Evolutionary conservation across 202 grass and related monocot species (phyloP), one percentile per base, ranked within the genome.

Genomic region (Tripidium arundinaceum): DNA sequence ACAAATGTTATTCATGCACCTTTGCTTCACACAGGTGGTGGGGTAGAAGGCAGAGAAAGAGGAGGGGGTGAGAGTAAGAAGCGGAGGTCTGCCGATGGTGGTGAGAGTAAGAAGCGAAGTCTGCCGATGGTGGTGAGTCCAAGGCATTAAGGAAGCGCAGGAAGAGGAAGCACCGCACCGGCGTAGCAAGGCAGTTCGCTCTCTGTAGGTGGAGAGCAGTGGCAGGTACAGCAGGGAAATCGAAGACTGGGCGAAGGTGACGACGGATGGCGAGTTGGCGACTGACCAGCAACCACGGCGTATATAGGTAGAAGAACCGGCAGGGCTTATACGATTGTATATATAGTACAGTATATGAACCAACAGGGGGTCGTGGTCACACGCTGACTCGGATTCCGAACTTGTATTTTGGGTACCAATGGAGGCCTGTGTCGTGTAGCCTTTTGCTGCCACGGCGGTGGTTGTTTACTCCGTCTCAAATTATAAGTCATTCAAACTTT

Each of bases 21-120:
- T 36, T 8, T 79, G 43, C 14, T 36, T 72, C 77, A 45, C 77
- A 58, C 79, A n/a, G n/a, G n/a, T n/a, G n/a, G n/a, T n/a, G n/a
- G n/a, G 28, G n/a, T n/a, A n/a, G n/a, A n/a, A n/a, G n/a, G n/a
- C n/a, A n/a, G n/a, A n/a, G n/a, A n/a, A n/a, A n/a, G n/a, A n/a
- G n/a, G n/a, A n/a, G n/a, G n/a, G n/a, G n/a, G n/a, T n/a, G n/a
- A n/a, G n/a, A n/a, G n/a, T n/a, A n/a, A n/a, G n/a, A n/a, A n/a
- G n/a, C n/a, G n/a, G n/a, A n/a, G n/a, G n/a, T n/a, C n/a, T n/a
- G n/a, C n/a, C n/a, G n/a, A n/a, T n/a, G n/a, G n/a, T n/a, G n/a
- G n/a, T n/a, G n/a, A n/a, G n/a, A n/a, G n/a, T n/a, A n/a, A n/a
- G n/a, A n/a, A n/a, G n/a, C n/a, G n/a, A n/a, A n/a, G n/a, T n/a